Percentiles rank a stretch among this genome's conserved stretches.
phyloP scores from a whole-genome alignment of 1,284 basidiomycete species.

The Porodaedalea pini region DNA sequence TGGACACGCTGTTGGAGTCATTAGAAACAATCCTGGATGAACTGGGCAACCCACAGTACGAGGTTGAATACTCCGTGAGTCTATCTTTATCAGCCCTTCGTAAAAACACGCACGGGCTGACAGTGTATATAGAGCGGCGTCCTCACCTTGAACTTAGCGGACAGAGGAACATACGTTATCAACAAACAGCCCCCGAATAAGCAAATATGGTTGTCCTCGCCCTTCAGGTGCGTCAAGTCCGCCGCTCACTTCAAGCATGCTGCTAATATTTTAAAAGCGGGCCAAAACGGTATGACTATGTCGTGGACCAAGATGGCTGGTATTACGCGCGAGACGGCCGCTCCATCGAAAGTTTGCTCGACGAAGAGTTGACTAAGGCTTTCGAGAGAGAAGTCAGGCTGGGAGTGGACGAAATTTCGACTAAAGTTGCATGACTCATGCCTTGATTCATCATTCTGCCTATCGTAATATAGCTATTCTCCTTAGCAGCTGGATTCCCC shows the following conservation, averaged over 20 bases:
- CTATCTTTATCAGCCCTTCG: slow-evolving; percentile 1
- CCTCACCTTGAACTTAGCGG: slow-evolving; percentile 79
- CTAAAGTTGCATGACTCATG: slow-evolving; percentile 27
- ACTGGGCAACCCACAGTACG: slow-evolving; percentile 55
- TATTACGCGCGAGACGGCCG: slow-evolving; percentile 70
- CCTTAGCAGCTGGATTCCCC: background rate
- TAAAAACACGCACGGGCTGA: slow-evolving; percentile 4
- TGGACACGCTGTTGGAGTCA: slow-evolving; percentile 78
- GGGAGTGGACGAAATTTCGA: slow-evolving; percentile 31
- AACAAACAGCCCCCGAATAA: slow-evolving; percentile 99
- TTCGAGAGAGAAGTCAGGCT: slow-evolving; percentile 35
- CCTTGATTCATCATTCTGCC: background rate
- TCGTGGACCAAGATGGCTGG: slow-evolving; percentile 59
- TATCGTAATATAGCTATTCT: slow-evolving; percentile 1
- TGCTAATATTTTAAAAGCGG: slow-evolving; percentile 51
- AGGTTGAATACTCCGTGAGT: slow-evolving; percentile 93
- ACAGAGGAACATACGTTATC: slow-evolving; percentile 94
- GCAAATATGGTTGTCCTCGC: slow-evolving; percentile 98
- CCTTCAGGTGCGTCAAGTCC: slow-evolving; percentile 54
- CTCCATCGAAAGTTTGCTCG: slow-evolving; percentile 63
- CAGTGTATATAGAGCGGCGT: slow-evolving; percentile 69
- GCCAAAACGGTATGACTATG: slow-evolving; percentile 85
- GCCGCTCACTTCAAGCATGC: background rate
- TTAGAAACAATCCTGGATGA: slow-evolving; percentile 78
- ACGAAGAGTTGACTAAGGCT: slow-evolving; percentile 54